Evolutionary conservation across 148 eudicot genomes (phyloP), one percentile per base, ranked within the genome.

Genomic region (Amaranthus cruentus): DNA sequence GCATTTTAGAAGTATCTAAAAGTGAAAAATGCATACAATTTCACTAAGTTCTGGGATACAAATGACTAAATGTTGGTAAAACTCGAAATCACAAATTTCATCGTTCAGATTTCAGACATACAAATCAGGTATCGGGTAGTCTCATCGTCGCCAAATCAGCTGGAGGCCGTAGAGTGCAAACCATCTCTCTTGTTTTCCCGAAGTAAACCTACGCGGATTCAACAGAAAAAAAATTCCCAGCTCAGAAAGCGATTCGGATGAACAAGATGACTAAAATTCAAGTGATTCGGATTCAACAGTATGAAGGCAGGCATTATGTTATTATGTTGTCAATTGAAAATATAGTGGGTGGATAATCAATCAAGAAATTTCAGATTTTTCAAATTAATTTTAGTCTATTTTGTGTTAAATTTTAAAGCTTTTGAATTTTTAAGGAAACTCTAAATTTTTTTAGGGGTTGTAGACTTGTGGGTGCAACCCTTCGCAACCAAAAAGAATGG

Each of bases 101-200:
- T 57, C 47, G 10, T 14, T 13, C 4, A 72, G 15, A 60, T 14
- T 59, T 8, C 3, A 52, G 59, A 44, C 50, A 8, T 18, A 47
- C 46, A 72, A 48, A 75, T 86, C 84, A 84, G 82, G 81, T 81
- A 55, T 85, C 84, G 4, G 96, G 98, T 68, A 94, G 81, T 78
- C 81, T 86, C 83, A 82, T 78, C 53, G 81, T 81, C 59, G 86
- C 85, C 76, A 91, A 53, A 64, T 95, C 98, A 68, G 93, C 70
- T 7, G 98, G 97, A 7, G 98, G 98, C 54, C 96, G 89, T 67
- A 91, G 75, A 7, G 89, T 95, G 84, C 98, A 95, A 67, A 95
- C 93, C 98, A 95, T 95, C 84, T 95, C 98, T 74, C 88, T 95
- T 21, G 98, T 95, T 83, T 94, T 95, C 54, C 98, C 98, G 88